These are phyloP conservation scores for Penicillium concentricum DNA, from an alignment of 2,329 filamentous ascomycete genomes.

Conservation along the genomic window DNA sequence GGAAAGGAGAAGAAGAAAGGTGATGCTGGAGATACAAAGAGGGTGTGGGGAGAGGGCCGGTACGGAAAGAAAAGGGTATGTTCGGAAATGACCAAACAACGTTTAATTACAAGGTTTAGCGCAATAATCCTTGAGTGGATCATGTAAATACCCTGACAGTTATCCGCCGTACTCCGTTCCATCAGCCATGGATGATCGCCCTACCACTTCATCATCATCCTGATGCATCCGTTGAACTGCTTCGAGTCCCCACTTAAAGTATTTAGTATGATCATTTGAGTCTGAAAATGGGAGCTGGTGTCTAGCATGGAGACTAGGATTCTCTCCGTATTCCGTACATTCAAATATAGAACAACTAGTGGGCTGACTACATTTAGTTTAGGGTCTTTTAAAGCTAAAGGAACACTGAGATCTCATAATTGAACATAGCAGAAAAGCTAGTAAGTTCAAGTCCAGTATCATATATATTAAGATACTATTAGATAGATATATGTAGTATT, in stretches of 20 bases:
- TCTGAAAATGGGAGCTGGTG: not conserved
- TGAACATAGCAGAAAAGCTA: not conserved
- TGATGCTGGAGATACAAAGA: conserved; percentile 28
- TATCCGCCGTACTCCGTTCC: conserved; percentile 1
- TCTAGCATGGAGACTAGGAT: not conserved
- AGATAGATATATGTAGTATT: not conserved
- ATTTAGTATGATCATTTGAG: not conserved
- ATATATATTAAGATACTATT: too few relatives aligned
- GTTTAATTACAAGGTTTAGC: not conserved
- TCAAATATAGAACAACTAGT: not conserved
- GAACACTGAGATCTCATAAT: not conserved
- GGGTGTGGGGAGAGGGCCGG: conserved; percentile 21
- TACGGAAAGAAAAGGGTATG: conserved; percentile 7
- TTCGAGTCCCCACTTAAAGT: not conserved
- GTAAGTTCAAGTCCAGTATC: not conserved
- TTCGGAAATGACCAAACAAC: conserved; percentile 7
- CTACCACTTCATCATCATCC: conserved; percentile 20
- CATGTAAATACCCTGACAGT: conserved; percentile 7
- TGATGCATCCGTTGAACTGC: conserved; percentile 10
- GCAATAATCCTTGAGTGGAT: not conserved
- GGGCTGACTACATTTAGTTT: not conserved
- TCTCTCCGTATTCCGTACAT: not conserved
- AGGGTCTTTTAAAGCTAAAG: not conserved
- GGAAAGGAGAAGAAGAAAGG: conserved; percentile 24
- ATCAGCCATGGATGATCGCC: conserved; percentile 24